Evolutionary conservation across 805 yeast genomes (phyloP).

Genomic region (Debaryomyces hansenii): DNA sequence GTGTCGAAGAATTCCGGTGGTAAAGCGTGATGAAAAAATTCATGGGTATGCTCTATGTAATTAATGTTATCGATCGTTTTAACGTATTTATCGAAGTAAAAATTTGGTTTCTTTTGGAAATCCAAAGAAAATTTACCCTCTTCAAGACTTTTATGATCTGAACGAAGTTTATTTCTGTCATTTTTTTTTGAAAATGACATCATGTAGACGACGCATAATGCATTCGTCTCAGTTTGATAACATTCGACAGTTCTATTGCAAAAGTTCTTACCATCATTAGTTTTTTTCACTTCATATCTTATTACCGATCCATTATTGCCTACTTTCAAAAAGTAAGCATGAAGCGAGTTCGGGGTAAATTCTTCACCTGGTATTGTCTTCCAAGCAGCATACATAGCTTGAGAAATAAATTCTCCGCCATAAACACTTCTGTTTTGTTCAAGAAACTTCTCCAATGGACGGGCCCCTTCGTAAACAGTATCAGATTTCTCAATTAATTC

Average conservation of each 20-base stretch:
- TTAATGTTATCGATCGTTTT: slow-evolving; percentile 18
- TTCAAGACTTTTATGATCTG: slow-evolving; percentile 21
- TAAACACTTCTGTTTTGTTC: slow-evolving; percentile 25
- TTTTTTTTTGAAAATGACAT: slow-evolving; percentile 36
- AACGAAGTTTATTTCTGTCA: slow-evolving; percentile 19
- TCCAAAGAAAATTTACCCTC: slow-evolving; percentile 15
- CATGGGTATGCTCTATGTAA: slow-evolving; percentile 19
- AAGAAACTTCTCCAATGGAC: slow-evolving; percentile 24
- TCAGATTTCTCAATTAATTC: slow-evolving; percentile 18
- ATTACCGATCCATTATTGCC: slow-evolving; percentile 13
- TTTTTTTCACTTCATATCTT: slow-evolving; percentile 30
- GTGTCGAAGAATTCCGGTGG: slow-evolving; percentile 22
- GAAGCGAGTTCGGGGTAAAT: slow-evolving; percentile 35
- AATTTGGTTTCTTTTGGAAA: slow-evolving; percentile 19
- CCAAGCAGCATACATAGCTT: slow-evolving; percentile 34
- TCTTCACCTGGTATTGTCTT: slow-evolving; percentile 21
- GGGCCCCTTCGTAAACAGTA: slow-evolving; percentile 13
- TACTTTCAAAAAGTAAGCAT: slow-evolving; percentile 28
- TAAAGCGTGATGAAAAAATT: slow-evolving; percentile 24
- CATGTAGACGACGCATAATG: slow-evolving; percentile 23
- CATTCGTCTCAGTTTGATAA: slow-evolving; percentile 17
- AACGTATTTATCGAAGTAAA: slow-evolving; percentile 15
- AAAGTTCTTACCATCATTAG: slow-evolving; percentile 37
- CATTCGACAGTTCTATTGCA: slow-evolving; percentile 32
- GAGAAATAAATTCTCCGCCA: slow-evolving; percentile 37